Base-by-base conservation (phyloP, 2,329 filamentous ascomycete genomes). In the Phaeomoniella chlamydospora region DNA sequence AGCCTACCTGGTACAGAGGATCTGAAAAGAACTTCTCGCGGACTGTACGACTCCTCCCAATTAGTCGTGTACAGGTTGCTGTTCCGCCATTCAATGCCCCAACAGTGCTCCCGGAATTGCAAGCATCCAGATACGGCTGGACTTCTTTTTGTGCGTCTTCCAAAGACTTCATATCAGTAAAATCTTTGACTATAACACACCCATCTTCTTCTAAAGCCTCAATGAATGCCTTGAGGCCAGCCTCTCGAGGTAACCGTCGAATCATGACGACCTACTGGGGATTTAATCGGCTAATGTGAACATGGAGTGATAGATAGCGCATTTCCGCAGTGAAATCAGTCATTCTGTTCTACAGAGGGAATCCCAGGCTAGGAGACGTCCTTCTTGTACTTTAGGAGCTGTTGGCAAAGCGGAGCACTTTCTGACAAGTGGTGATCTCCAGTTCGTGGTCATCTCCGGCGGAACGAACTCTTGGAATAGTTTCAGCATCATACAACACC, bases 21-120 rank as follows among this genome's bases (percentile, higher is more conserved):
- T 54, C 51, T 12, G 49, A 48, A 35, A 57, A 57, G 45, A 56
- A 60, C 36, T 47, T 48, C 39, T 59, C 54, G 6, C 55, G 44
- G 1, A 57, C 55, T 1, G 53, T 58, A 18, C 43, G 45, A 38
- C 55, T 58, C 31, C 52, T 45, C 19, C 53, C 52, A 31, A 58
- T 41, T 2, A 59, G 42, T 5, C 49, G 45, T 3, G 53, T 59
- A 31, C 55, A 57, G 4, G 49, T 56, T 33, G 51, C 53, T 3
- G 55, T 59, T 1, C 49, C 49, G n/a, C 55, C 55, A 29, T 55
- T 51, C 38, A 47, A 40, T 31, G 46, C 51, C 33, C 49, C 51
- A 13, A 54, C 49, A 29, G 37, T 41, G 29, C 41, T 46, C 4
- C 39, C 44, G 5, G 42, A 38, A 11, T 45, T 46, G 15, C 51